These are phyloP conservation scores for Elsinoe perseae DNA, from an alignment of 2,329 filamentous ascomycete species.

Conservation along the genomic window DNA sequence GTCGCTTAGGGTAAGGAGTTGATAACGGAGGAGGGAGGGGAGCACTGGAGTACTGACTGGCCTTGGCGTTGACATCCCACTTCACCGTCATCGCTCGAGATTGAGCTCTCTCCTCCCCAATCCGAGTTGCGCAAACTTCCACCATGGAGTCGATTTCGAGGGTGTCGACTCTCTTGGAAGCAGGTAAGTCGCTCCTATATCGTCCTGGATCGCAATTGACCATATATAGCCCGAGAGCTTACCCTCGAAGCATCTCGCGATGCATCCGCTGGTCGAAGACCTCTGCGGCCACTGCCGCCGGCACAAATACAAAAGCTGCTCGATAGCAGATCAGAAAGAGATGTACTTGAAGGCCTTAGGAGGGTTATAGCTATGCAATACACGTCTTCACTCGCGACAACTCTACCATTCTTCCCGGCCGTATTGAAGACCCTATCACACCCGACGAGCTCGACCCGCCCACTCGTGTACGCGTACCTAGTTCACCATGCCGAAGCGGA, in stretches of 20 bases:
- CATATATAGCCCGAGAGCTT: conserved; percentile 71
- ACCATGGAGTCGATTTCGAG: conserved; percentile 91
- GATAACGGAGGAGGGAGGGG: not conserved
- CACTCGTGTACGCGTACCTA: conserved; percentile 97
- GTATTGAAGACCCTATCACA: conserved; percentile 97
- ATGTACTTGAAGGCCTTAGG: conserved; percentile 84
- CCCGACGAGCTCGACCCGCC: conserved; percentile 89
- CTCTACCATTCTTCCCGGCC: conserved; percentile 89
- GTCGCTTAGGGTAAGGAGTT: no score
- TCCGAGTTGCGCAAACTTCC: not conserved
- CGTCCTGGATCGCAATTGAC: conserved; percentile 9
- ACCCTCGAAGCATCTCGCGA: conserved; percentile 94
- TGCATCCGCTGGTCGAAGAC: conserved; percentile 54
- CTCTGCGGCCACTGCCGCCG: conserved; percentile 61
- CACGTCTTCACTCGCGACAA: conserved; percentile 76
- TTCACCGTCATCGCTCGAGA: not conserved
- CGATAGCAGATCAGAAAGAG: conserved; percentile 86
- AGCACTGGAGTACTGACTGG: not conserved
- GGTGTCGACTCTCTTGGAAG: conserved; percentile 90
- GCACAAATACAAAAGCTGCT: conserved; percentile 88
- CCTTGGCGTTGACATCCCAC: conserved; percentile 3
- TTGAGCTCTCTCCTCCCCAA: not conserved
- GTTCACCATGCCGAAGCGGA: conserved; percentile 94
- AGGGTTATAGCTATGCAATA: conserved; percentile 95
- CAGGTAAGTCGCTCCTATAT: conserved; percentile 52